Base-by-base conservation (phyloP, 495 filamentous ascomycete species). In the Cairneyella variabilis region DNA sequence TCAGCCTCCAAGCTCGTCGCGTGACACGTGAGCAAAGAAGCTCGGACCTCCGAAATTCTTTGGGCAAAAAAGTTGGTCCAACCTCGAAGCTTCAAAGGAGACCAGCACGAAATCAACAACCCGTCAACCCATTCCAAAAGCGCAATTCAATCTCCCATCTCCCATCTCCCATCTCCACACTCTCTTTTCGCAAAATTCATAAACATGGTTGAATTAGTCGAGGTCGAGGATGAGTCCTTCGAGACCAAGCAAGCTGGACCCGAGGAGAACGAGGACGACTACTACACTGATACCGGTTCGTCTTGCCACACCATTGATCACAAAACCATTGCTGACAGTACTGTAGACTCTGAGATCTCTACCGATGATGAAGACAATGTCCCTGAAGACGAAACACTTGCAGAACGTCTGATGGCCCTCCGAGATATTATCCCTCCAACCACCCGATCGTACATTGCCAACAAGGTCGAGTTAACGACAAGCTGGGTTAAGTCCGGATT, bases 181-280 rank as follows among this genome's bases (percentile, higher is more conserved):
- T 30, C 16, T 38, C 17, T 52, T 18, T 43, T 20, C 47, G 36
- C 22, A 34, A 28, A 27, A 38, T 10, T 27, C 9, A 52, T 21
- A 36, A 91, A 68, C 64, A 98, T 98, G 93, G 93, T 98, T 67
- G 88, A 95, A 72, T 88, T 98, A 59, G 85, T 84, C 60, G 95
- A 97, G 73, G 91, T 98, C 66, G 84, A 91, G 57, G 93, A 98
- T 68, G 91, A 95, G 75, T 89, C 93, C 69, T 96, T 97, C 77
- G 74, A 82, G 65, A 70, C 76, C 56, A 74, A 84, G 61, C 86
- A 88, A 69, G 83, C 86, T 59, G 74, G 77, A 40, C 78, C 88
- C 42, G 74, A 72, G 54, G 83, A 86, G 54, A 86, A 93, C 58
- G 88, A 95, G 41, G 90, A 92, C 37, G 86, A 84, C 44, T 88